phyloP scores from a whole-genome alignment of 2,329 filamentous ascomycete genomes.

The Endocalyx cinctus region DNA sequence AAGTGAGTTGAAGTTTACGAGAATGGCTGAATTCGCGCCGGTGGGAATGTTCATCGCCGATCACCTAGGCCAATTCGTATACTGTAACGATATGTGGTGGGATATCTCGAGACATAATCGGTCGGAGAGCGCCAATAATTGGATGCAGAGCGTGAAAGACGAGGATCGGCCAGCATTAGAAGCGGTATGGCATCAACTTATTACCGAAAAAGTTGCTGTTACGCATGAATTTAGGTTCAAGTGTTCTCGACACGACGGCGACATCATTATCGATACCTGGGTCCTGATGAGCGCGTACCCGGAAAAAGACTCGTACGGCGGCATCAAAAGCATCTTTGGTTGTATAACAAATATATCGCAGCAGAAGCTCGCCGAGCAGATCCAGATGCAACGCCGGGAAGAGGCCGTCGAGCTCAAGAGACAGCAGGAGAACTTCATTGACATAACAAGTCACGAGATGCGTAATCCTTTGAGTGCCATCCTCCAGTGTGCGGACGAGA shows the following conservation, averaged over 20 bases:
- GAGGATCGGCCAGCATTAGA: slow-evolving; percentile 60
- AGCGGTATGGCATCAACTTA: slow-evolving; percentile 57
- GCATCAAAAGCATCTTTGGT: slow-evolving; percentile 71
- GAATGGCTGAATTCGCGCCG: slow-evolving; percentile 80
- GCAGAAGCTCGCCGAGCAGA: slow-evolving; percentile 79
- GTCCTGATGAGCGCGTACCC: slow-evolving; percentile 73
- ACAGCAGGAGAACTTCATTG: slow-evolving; percentile 67
- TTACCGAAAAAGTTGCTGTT: slow-evolving; percentile 57
- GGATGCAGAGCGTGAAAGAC: slow-evolving; percentile 68
- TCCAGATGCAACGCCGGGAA: slow-evolving; percentile 71
- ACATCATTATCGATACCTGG: slow-evolving; percentile 65
- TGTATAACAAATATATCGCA: slow-evolving; percentile 81
- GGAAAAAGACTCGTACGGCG: slow-evolving; percentile 59
- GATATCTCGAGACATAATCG: slow-evolving; percentile 64
- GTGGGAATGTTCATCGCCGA: slow-evolving; percentile 86
- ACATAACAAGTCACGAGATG: slow-evolving; percentile 73
- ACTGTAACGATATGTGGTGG: slow-evolving; percentile 78
- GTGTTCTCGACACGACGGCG: slow-evolving; percentile 57
- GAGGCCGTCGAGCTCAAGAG: slow-evolving; percentile 78
- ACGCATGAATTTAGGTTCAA: slow-evolving; percentile 75
- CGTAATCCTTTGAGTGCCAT: slow-evolving; percentile 72
- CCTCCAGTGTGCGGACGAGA: slow-evolving; percentile 72
- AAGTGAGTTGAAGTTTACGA: slow-evolving; percentile 73
- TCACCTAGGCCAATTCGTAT: slow-evolving; percentile 64
- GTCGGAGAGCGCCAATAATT: slow-evolving; percentile 54